A percentile compares a stretch with the other conserved stretches of the same genome.
These are phyloP conservation scores for Pilasporangium apinafurcum DNA, from an alignment of 352 stramenopile species.

Conservation along the genomic window DNA sequence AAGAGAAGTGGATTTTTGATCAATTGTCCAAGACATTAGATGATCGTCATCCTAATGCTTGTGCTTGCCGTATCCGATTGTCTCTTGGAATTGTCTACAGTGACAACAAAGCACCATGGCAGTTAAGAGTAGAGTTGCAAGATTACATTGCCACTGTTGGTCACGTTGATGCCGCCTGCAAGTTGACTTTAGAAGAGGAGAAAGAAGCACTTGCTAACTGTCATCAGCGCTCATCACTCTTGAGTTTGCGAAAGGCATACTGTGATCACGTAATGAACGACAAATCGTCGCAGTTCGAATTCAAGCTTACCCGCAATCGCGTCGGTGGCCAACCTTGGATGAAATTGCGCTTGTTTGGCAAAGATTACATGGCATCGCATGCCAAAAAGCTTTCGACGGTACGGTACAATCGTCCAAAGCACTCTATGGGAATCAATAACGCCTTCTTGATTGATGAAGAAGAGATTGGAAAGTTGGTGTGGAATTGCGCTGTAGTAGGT, in stretches of 20 bases:
- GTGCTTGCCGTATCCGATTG: slow-evolving; percentile 91
- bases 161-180: slow-evolving; percentile 91
- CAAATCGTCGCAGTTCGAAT: slow-evolving; percentile 26
- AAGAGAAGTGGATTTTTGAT: slow-evolving; percentile 97
- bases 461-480: slow-evolving; percentile 73
- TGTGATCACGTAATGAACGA: slow-evolving; percentile 42
- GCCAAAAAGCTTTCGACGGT: slow-evolving; percentile 79
- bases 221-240: slow-evolving; percentile 58
- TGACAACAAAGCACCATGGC: slow-evolving; percentile 89
- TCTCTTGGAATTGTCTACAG: slow-evolving; percentile 87
- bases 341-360: slow-evolving; percentile 74
- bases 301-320: slow-evolving; percentile 60
- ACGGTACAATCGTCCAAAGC: slow-evolving; percentile 78
- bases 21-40: slow-evolving; percentile 93
- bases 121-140: slow-evolving; percentile 65
- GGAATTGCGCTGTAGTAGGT: slow-evolving; percentile 74
- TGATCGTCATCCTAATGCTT: slow-evolving; percentile 93
- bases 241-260: slow-evolving; percentile 60
- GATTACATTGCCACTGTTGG: slow-evolving; percentile 88
- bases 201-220: slow-evolving; percentile 82
- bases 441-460: slow-evolving; percentile 73
- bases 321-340: slow-evolving; percentile 82
- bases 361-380: slow-evolving; percentile 65
- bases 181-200: slow-evolving; percentile 93
- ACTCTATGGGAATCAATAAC: slow-evolving; percentile 38